Percentiles rank a stretch among this genome's conserved stretches.
Evolutionary conservation across 2,329 filamentous ascomycete species (phyloP).

Genomic region (Apiospora kogelbergensis): DNA sequence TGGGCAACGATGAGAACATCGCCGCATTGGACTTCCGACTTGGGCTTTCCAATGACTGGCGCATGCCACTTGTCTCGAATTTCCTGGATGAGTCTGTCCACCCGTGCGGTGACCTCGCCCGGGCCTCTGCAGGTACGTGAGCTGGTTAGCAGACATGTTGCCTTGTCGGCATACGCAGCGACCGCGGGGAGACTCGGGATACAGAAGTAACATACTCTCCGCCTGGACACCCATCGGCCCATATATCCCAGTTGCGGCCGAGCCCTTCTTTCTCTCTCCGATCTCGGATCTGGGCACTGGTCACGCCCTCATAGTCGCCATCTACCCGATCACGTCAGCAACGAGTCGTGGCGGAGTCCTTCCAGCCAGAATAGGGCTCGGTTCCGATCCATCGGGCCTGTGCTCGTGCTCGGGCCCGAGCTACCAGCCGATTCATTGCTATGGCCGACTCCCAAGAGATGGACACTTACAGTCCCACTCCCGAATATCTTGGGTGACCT

Average conservation of each 20-base stretch:
- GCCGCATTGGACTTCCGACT: slow-evolving; percentile 44
- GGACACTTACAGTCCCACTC: slow-evolving; percentile 69
- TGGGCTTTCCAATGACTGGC: slow-evolving; percentile 57
- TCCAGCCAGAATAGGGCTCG: background rate
- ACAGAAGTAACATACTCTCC: slow-evolving; percentile 65
- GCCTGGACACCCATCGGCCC: slow-evolving; percentile 82
- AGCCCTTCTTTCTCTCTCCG: slow-evolving; percentile 57
- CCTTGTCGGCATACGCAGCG: background rate
- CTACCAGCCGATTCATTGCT: too few species aligned
- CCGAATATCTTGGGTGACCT: slow-evolving; percentile 70
- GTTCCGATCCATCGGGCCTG: background rate
- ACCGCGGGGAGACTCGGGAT: background rate
- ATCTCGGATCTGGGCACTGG: slow-evolving; percentile 65
- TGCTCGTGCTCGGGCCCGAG: background rate
- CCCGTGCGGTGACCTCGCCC: slow-evolving; percentile 66
- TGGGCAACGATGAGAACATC: slow-evolving; percentile 84
- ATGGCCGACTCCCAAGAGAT: background rate
- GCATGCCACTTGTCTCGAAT: slow-evolving; percentile 68
- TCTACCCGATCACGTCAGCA: slow-evolving; percentile 34
- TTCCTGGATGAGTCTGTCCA: slow-evolving; percentile 75
- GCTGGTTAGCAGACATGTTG: background rate
- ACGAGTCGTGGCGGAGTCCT: background rate
- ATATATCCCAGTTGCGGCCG: slow-evolving; percentile 73
- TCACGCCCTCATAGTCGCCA: slow-evolving; percentile 82
- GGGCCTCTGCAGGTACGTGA: slow-evolving; percentile 53